Evolutionary conservation across 805 yeast genomes (phyloP), one percentile per base, ranked within the genome.

Genomic region (Myxozyma neotropica): DNA sequence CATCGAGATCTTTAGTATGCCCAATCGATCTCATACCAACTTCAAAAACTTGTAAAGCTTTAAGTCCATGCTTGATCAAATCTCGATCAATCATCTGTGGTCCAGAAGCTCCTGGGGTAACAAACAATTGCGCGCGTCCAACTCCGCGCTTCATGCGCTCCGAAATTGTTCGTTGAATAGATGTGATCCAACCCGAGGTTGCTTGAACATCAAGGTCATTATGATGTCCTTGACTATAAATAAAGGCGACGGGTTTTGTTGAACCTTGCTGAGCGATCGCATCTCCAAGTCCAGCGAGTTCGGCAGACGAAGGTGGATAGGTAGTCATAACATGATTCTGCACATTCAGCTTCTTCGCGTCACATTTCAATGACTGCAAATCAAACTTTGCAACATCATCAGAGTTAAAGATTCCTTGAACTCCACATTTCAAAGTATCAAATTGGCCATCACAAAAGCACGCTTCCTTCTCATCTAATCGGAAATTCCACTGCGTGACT

Each of bases 371-470:
- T 1, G 64, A 59, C 42, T 17, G 42, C 15, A 26, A 33, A 33
- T 62, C 66, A 38, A 59, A 62, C 45, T 60, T 62, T 47, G 54
- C 59, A 12, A 62, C 66, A 47, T 62, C 66, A 17, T 44, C 66
- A 15, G 66, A 62, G 43, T 60, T 60, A 57, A 62, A 62, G 19
- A 62, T 62, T 27, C 66, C 66, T 56, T 62, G 66, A n/a, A 62
- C 48, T 15, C 58, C 66, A 48, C 66, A 62, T 38, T 53, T 55
- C 31, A 59, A 56, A 36, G 66, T 55, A 36, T 62, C 64, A 40
- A 62, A 62, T 61, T 62, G 66, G 24, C 66, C 66, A 19, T 62
- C 46, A 52, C 66, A 62, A 52, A 62, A 62, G 45, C 66, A 62
- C 5, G 58, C 40, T 36, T 62, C 64, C 21, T 36, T 39, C 39